Evolutionary conservation across 2,329 filamentous ascomycete genomes (phyloP).

Genomic region (Grosmannia huntii): DNA sequence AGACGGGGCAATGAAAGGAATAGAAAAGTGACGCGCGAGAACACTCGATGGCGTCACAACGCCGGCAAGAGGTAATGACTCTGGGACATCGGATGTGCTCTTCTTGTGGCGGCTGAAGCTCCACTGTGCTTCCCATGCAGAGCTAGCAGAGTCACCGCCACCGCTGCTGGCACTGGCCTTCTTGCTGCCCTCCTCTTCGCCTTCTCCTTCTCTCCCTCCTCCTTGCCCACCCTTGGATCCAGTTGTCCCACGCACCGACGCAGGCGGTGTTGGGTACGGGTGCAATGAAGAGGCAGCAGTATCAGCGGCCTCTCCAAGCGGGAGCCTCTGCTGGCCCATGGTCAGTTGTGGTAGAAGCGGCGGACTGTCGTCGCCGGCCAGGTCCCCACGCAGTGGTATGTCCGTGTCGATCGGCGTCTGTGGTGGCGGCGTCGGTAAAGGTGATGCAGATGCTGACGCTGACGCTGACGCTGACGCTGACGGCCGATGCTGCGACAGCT

Average conservation of each 20-base stretch:
- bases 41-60: constrained; percentile 51
- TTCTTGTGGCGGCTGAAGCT: constrained; percentile 26
- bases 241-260: constrained; percentile 26
- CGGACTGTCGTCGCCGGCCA: constrained; percentile 10
- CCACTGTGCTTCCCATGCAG: constrained; percentile 10
- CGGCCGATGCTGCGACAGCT: too few relatives aligned
- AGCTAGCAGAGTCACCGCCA: constrained; percentile 14
- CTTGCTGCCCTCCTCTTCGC: background rate
- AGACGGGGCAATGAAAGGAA: constrained; percentile 32
- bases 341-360: constrained; percentile 28
- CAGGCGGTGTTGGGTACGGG: constrained; percentile 46
- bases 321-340: constrained; percentile 11
- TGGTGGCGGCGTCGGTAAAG: constrained; percentile 6
- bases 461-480: background rate
- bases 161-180: constrained; percentile 9
- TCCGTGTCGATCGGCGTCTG: background rate
- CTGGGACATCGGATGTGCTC: constrained; percentile 30
- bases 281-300: constrained; percentile 16
- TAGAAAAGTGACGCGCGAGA: constrained; percentile 56
- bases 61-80: constrained; percentile 45
- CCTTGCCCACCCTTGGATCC: constrained; percentile 1
- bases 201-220: background rate
- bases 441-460: constrained; percentile 13
- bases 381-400: background rate
- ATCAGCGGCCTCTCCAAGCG: background rate